Evolutionary conservation across 2,329 filamentous ascomycete genomes (phyloP), one percentile per base, ranked within the genome.

Genomic region (Sporothrix luriei): DNA sequence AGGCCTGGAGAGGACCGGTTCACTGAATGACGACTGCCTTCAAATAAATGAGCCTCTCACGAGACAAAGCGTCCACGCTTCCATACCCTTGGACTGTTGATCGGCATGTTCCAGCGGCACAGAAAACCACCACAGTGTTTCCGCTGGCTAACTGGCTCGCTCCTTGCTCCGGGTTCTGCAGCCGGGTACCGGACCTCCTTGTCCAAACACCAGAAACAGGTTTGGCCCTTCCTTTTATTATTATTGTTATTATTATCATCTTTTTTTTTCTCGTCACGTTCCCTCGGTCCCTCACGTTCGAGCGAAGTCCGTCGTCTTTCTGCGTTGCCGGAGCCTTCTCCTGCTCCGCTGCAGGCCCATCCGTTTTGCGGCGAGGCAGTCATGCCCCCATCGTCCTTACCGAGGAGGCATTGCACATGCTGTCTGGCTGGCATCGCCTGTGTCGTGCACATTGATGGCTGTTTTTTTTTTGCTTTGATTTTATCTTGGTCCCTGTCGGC

Each of bases 81-180:
- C 55, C n/a, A 4, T 16, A 16, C 51, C 54, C 19, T 38, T n/a
- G 11, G 43, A 13, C 59, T 21, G 59, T 48, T 64, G 59, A 64
- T 64, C 59, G 21, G 29, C 59, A 64, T 64, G 59, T 49, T 64
- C 59, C 21, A 49, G 59, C 59, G 43, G 59, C 59, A 33, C 40
- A 46, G 43, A 24, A 33, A 29, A 13, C 21, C 40, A 26, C n/a
- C 40, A 24, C 21, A 33, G 59, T 64, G n/a, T 61, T 61, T 43
- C 21, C 33, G 59, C 21, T 49, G 59, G 40, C 43, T 49, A 7
- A 40, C 40, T 29, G 19, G 48, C 55, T n/a, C 43, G 19, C 33
- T 59, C 55, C 55, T 40, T 61, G 55, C 38, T 61, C 38, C 55
- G 55, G 38, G 55, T 33, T 49, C 59, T 21, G 59, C 21, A 49